These are phyloP conservation scores for Fusarium vanettenii DNA, from an alignment of 2,329 filamentous ascomycete genomes.

Conservation along the genomic window DNA sequence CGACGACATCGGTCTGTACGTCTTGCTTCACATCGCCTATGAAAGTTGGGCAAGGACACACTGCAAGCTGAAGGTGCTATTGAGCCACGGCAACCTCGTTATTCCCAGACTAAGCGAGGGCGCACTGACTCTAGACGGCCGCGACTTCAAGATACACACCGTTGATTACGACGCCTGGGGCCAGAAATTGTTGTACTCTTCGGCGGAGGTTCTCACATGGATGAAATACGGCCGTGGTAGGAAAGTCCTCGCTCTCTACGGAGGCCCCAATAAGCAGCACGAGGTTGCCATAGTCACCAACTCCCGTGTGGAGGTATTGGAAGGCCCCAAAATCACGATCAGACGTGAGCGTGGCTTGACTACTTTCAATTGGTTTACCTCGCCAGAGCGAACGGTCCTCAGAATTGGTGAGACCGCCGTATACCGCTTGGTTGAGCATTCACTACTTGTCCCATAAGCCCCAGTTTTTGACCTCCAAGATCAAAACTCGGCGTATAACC, in stretches of 20 bases:
- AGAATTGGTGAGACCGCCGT: no score
- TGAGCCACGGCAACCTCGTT: not conserved
- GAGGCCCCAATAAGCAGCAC: not conserved
- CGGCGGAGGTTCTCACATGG: not conserved
- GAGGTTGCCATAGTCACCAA: not conserved
- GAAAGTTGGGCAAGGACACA: not conserved
- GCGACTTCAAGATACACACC: not conserved
- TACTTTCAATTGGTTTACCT: no score
- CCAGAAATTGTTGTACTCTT: not conserved
- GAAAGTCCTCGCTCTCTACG: not conserved
- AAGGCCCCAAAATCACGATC: no score
- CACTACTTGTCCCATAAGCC: no score
- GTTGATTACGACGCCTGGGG: not conserved
- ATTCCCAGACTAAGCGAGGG: not conserved
- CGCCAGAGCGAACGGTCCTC: no score
- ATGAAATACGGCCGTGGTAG: not conserved
- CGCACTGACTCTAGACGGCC: not conserved
- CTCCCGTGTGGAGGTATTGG: no score
- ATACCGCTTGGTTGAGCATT: no score
- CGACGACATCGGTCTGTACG: not conserved
- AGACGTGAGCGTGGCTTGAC: no score
- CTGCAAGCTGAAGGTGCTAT: not conserved
- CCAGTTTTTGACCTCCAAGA: no score
- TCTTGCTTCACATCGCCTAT: not conserved
- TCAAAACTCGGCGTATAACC: no score